Percentiles rank a stretch among this genome's conserved stretches.
phyloP scores from a whole-genome alignment of 345 rosid species.

The Corchorus capsularis region DNA sequence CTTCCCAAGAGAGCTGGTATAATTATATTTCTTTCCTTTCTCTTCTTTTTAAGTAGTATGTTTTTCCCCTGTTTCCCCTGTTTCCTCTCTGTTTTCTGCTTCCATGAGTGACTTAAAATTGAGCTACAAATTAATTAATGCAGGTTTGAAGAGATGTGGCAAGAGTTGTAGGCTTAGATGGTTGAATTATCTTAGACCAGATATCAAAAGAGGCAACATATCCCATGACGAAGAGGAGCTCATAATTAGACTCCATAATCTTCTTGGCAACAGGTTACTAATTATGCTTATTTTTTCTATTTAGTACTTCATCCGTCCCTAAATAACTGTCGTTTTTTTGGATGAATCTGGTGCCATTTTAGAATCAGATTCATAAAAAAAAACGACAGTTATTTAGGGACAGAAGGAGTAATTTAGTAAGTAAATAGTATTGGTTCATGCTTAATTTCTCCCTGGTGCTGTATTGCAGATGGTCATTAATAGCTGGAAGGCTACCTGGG shows the following conservation, averaged over 20 bases:
- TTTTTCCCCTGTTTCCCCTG: not conserved
- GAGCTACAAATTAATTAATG: not conserved
- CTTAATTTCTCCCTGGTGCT: not conserved
- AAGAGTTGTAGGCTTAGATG: conserved; percentile 69
- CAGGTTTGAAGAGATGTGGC: conserved; percentile 62
- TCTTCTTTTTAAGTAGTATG: not conserved
- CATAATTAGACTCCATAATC: conserved; percentile 58
- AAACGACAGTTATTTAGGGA: no score
- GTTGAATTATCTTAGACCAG: conserved; percentile 61
- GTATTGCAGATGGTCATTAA: conserved; percentile 55
- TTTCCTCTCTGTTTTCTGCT: not conserved
- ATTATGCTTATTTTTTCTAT: not conserved
- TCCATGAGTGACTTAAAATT: not conserved
- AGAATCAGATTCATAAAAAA: no score
- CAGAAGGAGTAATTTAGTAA: no score
- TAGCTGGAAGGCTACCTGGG: conserved; percentile 69
- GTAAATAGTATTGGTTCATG: no score
- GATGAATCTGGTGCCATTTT: no score
- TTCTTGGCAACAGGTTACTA: conserved; percentile 61
- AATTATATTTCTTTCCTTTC: not conserved
- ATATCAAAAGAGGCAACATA: conserved; percentile 61
- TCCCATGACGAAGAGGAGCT: conserved; percentile 58
- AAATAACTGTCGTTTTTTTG: no score
- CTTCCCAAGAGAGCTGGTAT: conserved; percentile 67
- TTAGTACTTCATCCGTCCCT: no score